phyloP scores from a whole-genome alignment of 495 filamentous ascomycete species.

The Parmelia sp. region DNA sequence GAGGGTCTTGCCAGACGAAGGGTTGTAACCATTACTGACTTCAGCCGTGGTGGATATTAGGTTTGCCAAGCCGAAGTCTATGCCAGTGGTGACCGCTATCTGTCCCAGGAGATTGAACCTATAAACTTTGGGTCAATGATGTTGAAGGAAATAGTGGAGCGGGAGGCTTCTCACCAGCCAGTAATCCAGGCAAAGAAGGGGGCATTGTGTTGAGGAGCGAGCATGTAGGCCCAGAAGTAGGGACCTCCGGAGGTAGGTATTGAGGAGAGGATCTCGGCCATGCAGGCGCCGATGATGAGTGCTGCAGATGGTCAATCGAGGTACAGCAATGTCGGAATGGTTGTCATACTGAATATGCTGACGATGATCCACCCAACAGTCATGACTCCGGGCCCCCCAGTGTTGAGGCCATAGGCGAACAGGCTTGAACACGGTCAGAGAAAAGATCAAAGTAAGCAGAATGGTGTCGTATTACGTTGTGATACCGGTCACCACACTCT shows the following conservation, averaged over 20 bases:
- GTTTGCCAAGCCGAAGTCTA: conserved; percentile 54
- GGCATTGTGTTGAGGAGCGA: conserved; percentile 49
- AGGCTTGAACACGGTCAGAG: conserved; percentile 30
- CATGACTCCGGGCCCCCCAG: conserved; percentile 52
- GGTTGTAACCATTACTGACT: conserved; percentile 48
- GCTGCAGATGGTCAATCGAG: conserved; percentile 26
- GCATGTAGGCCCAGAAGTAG: conserved; percentile 60
- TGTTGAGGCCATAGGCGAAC: conserved; percentile 49
- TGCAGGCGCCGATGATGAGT: conserved; percentile 48
- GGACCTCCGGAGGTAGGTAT: conserved; percentile 58
- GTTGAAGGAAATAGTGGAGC: background rate
- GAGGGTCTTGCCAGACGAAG: conserved; percentile 46
- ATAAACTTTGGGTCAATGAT: background rate
- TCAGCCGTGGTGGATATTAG: conserved; percentile 53
- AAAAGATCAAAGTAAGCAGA: conserved; percentile 4
- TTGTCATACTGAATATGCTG: conserved; percentile 40
- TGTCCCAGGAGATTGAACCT: conserved; percentile 53
- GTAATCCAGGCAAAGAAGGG: conserved; percentile 61
- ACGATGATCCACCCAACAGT: conserved; percentile 51
- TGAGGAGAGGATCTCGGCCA: conserved; percentile 61
- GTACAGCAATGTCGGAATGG: background rate
- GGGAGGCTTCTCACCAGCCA: conserved; percentile 41
- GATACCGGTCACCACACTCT: conserved; percentile 57
- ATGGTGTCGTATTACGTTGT: conserved; percentile 35
- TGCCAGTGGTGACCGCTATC: conserved; percentile 59